Evolutionary conservation across 345 rosid genomes (phyloP).

Genomic region (Aurinia saxatilis): DNA sequence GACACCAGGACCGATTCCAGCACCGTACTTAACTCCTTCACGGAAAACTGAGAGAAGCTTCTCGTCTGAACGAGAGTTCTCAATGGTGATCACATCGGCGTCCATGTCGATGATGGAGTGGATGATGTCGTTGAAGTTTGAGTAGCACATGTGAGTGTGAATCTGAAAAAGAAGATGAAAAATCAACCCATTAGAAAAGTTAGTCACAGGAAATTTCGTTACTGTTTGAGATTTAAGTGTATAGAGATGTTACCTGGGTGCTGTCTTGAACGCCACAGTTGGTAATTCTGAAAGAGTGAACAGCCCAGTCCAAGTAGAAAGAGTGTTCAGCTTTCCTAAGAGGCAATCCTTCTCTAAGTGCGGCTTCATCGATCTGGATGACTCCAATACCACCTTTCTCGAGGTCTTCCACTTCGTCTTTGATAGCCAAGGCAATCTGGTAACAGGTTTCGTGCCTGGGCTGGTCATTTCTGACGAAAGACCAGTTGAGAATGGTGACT

Average conservation of each 20-base stretch:
- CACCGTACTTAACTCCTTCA: slow-evolving; percentile 94
- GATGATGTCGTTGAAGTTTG: slow-evolving; percentile 95
- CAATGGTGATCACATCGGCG: slow-evolving; percentile 95
- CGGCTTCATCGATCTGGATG: slow-evolving; percentile 98
- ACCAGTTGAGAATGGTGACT: slow-evolving; percentile 97
- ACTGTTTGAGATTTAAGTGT: neutral
- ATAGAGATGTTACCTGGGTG: slow-evolving; percentile 53
- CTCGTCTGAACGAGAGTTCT: slow-evolving; percentile 98
- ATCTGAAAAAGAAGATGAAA: slow-evolving; percentile 32
- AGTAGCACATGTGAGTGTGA: slow-evolving; percentile 99
- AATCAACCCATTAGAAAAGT: neutral
- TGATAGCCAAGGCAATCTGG: slow-evolving; percentile 96
- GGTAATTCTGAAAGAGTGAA: slow-evolving; percentile 98
- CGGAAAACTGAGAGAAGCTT: slow-evolving; percentile 96
- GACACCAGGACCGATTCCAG: slow-evolving; percentile 96
- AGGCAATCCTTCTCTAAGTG: slow-evolving; percentile 94
- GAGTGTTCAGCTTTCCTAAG: slow-evolving; percentile 97
- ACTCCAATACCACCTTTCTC: slow-evolving; percentile 85
- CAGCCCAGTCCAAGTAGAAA: slow-evolving; percentile 98
- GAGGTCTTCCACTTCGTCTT: slow-evolving; percentile 96
- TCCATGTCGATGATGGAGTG: slow-evolving; percentile 98
- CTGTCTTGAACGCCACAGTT: slow-evolving; percentile 83
- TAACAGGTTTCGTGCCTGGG: slow-evolving; percentile 93
- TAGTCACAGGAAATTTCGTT: neutral
- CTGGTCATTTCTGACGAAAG: slow-evolving; percentile 95